These are phyloP conservation scores for Patellifolia procumbens DNA, from an alignment of 179 eudicot species.

Conservation along the genomic window DNA sequence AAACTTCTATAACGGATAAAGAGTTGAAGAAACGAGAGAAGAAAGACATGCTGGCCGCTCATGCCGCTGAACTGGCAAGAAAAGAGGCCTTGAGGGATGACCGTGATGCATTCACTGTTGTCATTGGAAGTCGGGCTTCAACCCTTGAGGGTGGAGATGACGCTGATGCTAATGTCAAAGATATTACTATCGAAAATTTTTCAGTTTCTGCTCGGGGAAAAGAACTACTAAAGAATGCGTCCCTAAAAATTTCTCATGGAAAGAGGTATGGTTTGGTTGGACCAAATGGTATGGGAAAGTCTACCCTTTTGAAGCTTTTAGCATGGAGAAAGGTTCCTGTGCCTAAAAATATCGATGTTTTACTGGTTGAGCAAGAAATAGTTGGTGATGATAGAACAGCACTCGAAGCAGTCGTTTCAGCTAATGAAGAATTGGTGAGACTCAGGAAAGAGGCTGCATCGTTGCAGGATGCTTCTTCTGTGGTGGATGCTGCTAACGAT, in stretches of 20 bases:
- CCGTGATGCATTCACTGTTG: constrained; percentile 68
- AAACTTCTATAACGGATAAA: constrained; percentile 56
- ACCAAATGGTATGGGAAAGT: constrained; percentile 88
- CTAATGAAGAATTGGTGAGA: constrained; percentile 73
- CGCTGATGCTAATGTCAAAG: constrained; percentile 86
- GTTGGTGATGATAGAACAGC: constrained; percentile 82
- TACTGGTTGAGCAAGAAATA: constrained; percentile 83
- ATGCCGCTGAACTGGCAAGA: constrained; percentile 56
- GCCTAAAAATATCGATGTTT: constrained; percentile 85
- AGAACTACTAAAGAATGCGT: constrained; percentile 75
- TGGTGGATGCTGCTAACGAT: constrained; percentile 28
- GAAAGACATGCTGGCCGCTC: constrained; percentile 65
- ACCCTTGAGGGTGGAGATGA: constrained; percentile 75
- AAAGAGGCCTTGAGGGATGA: constrained; percentile 74
- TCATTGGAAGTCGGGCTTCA: constrained; percentile 70
- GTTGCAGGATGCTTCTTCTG: constrained; percentile 47
- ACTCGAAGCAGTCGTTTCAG: constrained; percentile 85
- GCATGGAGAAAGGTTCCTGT: constrained; percentile 95
- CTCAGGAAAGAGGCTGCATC: constrained; percentile 68
- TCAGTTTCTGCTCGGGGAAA: constrained; percentile 88
- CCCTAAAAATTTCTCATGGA: constrained; percentile 82
- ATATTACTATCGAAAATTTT: constrained; percentile 71
- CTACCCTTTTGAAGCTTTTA: constrained; percentile 78
- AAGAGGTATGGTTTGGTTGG: constrained; percentile 93
- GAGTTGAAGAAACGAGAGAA: constrained; percentile 75